Conservation (phyloP, 306 rosid species). For the Biancaea sappan region DNA sequence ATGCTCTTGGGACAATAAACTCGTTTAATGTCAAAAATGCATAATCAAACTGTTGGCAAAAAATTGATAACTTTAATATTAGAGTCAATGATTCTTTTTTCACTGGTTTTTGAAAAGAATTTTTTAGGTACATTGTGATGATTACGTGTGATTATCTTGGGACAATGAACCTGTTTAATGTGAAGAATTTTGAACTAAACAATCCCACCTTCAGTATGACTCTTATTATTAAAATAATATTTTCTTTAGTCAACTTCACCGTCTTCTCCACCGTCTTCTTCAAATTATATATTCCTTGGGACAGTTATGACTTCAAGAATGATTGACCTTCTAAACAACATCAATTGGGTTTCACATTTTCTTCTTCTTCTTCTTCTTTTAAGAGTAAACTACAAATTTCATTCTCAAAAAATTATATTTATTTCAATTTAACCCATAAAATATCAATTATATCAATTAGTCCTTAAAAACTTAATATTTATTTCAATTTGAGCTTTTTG, state of each 20-base stretch:
- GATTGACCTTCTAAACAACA: constrained; percentile 37
- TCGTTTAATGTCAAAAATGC: no score
- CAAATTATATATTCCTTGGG: constrained; percentile 20
- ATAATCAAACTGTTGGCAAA: no score
- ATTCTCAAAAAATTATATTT: no score
- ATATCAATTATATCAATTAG: no score
- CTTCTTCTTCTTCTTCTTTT: constrained; percentile 11
- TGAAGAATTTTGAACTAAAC: constrained; percentile 19
- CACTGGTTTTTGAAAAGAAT: constrained; percentile 14
- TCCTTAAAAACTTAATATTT: no score
- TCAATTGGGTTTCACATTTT: constrained; percentile 31
- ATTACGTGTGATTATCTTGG: constrained; percentile 41
- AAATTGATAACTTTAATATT: no score
- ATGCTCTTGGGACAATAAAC: no score
- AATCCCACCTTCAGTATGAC: background rate
- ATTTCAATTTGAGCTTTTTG: no score
- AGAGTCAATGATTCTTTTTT: no score
- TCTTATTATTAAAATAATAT: background rate
- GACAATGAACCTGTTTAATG: constrained; percentile 17
- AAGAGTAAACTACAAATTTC: no score
- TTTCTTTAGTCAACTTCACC: constrained; percentile 23
- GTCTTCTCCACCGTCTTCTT: constrained; percentile 27
- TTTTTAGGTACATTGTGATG: constrained; percentile 38
- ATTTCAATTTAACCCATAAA: no score
- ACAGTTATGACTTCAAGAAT: constrained; percentile 35